Conservation (phyloP, 805 yeast species). For the Pichia nanzhaoensis region DNA sequence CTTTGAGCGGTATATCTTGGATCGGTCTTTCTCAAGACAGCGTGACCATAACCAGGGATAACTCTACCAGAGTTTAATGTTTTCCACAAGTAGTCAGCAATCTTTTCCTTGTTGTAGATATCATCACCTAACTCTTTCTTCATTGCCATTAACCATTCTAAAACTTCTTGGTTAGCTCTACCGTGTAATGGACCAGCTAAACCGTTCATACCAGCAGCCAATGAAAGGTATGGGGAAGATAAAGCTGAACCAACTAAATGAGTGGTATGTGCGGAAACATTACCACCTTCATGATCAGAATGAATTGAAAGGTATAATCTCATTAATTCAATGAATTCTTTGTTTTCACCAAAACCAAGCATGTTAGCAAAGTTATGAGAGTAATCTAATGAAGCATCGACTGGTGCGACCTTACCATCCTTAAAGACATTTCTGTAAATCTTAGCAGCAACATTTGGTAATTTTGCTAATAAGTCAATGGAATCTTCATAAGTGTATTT, state of each 20-base stretch:
- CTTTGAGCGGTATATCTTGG: constrained; percentile 85
- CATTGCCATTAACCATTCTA: constrained; percentile 72
- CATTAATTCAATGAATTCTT: constrained; percentile 71
- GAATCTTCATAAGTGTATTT: constrained; percentile 76
- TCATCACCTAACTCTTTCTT: constrained; percentile 63
- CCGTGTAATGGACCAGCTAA: constrained; percentile 86
- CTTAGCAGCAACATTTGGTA: constrained; percentile 75
- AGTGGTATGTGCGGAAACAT: constrained; percentile 81
- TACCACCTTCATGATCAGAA: constrained; percentile 89
- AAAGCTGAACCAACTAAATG: constrained; percentile 81
- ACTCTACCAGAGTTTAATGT: constrained; percentile 77
- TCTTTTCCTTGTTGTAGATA: constrained; percentile 51
- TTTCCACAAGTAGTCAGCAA: constrained; percentile 73
- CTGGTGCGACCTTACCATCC: constrained; percentile 59
- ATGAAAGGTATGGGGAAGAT: constrained; percentile 69
- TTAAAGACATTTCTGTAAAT: constrained; percentile 81
- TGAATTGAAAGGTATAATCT: constrained; percentile 77
- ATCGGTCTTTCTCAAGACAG: constrained; percentile 81
- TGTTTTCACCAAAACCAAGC: constrained; percentile 53
- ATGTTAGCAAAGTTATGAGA: constrained; percentile 55
- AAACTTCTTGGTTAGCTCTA: constrained; percentile 82
- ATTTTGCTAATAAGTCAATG: constrained; percentile 71
- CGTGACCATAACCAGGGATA: constrained; percentile 87
- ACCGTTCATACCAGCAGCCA: constrained; percentile 80
- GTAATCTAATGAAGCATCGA: constrained; percentile 54